Percentiles rank a stretch among this genome's conserved stretches.
phyloP scores from a whole-genome alignment of 2,329 filamentous ascomycete species.

The Sphaerulina musiva region DNA sequence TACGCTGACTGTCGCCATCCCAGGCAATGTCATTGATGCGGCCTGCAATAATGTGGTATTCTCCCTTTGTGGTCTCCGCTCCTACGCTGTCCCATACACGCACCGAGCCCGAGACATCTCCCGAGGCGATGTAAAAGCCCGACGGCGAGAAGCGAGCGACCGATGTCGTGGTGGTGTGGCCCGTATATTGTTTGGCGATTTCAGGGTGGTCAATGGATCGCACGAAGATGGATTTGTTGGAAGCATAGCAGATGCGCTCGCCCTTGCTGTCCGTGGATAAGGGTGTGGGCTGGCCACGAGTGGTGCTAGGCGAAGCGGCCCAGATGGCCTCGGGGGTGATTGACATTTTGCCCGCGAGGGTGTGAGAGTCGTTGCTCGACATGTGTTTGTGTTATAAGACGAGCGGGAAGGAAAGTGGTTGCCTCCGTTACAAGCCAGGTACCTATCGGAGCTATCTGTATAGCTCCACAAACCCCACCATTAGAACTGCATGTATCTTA shows the following conservation, averaged over 20 bases:
- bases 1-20: slow-evolving; percentile 93
- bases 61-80: slow-evolving; percentile 82
- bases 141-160: slow-evolving; percentile 91
- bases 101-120: slow-evolving; percentile 76
- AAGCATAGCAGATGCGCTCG: slow-evolving; percentile 86
- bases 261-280: slow-evolving; percentile 84
- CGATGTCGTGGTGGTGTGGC: slow-evolving; percentile 81
- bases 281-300: slow-evolving; percentile 79
- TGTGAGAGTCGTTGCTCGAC: not conserved
- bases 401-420: not conserved
- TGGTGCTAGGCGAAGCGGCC: slow-evolving; percentile 76
- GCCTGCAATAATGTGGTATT: slow-evolving; percentile 90
- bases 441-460: too few relatives aligned
- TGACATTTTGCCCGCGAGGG: not conserved
- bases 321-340: slow-evolving; percentile 59
- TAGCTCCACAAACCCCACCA: too few relatives aligned
- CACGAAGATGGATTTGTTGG: slow-evolving; percentile 93
- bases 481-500: too few relatives aligned
- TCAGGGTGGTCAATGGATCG: slow-evolving; percentile 88
- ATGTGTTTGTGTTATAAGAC: not conserved
- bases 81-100: slow-evolving; percentile 86
- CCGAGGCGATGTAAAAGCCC: slow-evolving; percentile 89
- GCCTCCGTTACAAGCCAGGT: too few relatives aligned
- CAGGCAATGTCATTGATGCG: slow-evolving; percentile 94
- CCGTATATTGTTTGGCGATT: slow-evolving; percentile 80